Percentiles rank a stretch among this genome's conserved stretches.
phyloP scores from a whole-genome alignment of 2,329 filamentous ascomycete species.

The Calonectria pauciramosa region DNA sequence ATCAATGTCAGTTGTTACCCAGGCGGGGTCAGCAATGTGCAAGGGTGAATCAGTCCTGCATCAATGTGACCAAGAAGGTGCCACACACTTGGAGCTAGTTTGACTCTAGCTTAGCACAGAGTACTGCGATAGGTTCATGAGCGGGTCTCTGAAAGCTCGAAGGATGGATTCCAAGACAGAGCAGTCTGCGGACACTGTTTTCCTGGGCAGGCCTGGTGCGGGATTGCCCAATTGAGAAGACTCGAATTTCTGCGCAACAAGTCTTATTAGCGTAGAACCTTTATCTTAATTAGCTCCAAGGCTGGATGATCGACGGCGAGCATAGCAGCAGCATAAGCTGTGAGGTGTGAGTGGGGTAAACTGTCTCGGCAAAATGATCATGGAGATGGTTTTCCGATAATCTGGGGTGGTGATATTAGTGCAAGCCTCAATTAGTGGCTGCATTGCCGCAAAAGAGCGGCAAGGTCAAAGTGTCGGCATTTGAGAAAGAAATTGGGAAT shows the following conservation, averaged over 20 bases:
- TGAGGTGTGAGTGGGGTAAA: slow-evolving; percentile 25
- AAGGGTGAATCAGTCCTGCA: slow-evolving; percentile 8
- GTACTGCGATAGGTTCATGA: neutral
- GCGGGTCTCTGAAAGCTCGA: neutral
- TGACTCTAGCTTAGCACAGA: neutral
- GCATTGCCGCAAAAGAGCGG: neutral
- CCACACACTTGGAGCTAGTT: neutral
- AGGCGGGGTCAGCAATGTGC: neutral
- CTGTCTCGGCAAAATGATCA: slow-evolving; percentile 6
- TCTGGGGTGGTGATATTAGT: slow-evolving; percentile 9
- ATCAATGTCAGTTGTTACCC: neutral
- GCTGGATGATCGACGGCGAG: neutral
- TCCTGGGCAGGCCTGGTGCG: neutral
- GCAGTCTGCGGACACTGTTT: neutral
- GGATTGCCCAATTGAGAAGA: neutral
- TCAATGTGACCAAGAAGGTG: neutral
- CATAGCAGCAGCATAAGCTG: neutral
- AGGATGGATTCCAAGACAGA: neutral
- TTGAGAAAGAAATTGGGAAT: neutral
- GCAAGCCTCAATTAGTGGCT: too few relatives aligned
- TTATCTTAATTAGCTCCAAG: neutral
- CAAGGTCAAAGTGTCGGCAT: neutral
- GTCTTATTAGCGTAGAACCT: neutral
- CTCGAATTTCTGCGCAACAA: neutral
- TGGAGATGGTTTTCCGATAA: slow-evolving; percentile 32